Evolutionary conservation across 805 yeast genomes (phyloP), one percentile per base, ranked within the genome.

Genomic region (Cyberlindnera petersonii): DNA sequence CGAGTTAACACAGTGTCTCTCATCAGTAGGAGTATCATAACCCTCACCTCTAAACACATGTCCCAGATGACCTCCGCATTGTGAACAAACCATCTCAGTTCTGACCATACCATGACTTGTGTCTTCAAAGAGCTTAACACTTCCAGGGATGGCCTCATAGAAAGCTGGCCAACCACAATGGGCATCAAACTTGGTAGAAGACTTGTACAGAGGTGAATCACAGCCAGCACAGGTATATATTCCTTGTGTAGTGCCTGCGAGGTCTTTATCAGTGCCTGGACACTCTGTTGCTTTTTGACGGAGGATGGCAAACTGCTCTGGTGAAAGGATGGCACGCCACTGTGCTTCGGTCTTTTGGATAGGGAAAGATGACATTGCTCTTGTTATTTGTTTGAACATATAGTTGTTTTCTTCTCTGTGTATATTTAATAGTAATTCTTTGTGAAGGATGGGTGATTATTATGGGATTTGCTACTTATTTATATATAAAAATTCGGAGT

Each of bases 161-260:
- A 93, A 93, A 0, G 96, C 89, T 1, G 98, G 98, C 98, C 98
- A 93, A 3, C 98, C 98, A 61, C 98, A 93, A 38, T 87, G 87
- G 10, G 95, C 77, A 42, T 82, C 80, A 53, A 93, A 93, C 61
- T 93, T 91, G 4, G 96, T 74, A 23, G 72, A 66, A 21, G 95
- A 79, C 44, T 73, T 72, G 61, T 93, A 93, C 22, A 93, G 64
- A 10, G 96, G 95, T 31, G 74, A 66, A 35, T 70, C 71, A 63
- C 98, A 93, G 6, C 82, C 98, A 0, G 84, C 96, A 65, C 99
- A 93, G 32, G 66, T 65, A 61, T 88, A 93, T 3, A 75, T 65
- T 1, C 97, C 98, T 3, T 48, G 49, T 5, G 64, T 58, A 26
- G 68, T 64, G 37, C 75, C 71, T 17, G 67, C 60, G 24, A 66